These are phyloP conservation scores for Lipomyces sp. DNA, from an alignment of 805 yeast genomes.

Conservation along the genomic window DNA sequence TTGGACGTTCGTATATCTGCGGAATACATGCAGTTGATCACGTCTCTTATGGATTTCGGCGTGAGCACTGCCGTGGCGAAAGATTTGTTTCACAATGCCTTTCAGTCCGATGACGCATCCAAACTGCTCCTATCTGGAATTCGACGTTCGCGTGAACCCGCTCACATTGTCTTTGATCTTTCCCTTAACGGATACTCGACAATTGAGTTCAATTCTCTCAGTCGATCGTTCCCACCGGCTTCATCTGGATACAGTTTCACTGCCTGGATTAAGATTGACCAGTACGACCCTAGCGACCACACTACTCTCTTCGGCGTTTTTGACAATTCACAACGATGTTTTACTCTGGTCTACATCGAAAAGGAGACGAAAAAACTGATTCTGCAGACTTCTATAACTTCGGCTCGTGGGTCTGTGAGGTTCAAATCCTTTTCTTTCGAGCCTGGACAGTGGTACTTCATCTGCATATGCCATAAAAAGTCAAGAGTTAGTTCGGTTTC, in stretches of 20 bases:
- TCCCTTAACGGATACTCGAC: constrained; percentile 24
- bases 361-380: constrained; percentile 24
- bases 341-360: constrained; percentile 29
- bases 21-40: constrained; percentile 1
- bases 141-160: constrained; percentile 20
- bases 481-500: constrained; percentile 29
- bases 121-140: constrained; percentile 15
- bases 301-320: constrained; percentile 29
- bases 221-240: constrained; percentile 24
- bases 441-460: constrained; percentile 30
- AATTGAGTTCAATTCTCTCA: constrained; percentile 21
- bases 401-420: constrained; percentile 24
- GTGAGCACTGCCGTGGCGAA: constrained; percentile 22
- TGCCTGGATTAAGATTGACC: constrained; percentile 27
- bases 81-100: constrained; percentile 13
- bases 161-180: constrained; percentile 24
- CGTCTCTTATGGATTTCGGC: constrained; percentile 22
- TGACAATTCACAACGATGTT: constrained; percentile 27
- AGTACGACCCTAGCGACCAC: constrained; percentile 22
- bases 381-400: constrained; percentile 26
- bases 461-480: constrained; percentile 27
- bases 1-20: constrained; percentile 1
- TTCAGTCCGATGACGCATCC: constrained; percentile 13
- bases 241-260: constrained; percentile 28
- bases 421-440: constrained; percentile 27